A percentile compares a stretch with the other conserved stretches of the same genome.
These are phyloP conservation scores for Sphagnum tenellum DNA, from an alignment of 225 moss, liverwort and hornwort species.

Conservation along the genomic window DNA sequence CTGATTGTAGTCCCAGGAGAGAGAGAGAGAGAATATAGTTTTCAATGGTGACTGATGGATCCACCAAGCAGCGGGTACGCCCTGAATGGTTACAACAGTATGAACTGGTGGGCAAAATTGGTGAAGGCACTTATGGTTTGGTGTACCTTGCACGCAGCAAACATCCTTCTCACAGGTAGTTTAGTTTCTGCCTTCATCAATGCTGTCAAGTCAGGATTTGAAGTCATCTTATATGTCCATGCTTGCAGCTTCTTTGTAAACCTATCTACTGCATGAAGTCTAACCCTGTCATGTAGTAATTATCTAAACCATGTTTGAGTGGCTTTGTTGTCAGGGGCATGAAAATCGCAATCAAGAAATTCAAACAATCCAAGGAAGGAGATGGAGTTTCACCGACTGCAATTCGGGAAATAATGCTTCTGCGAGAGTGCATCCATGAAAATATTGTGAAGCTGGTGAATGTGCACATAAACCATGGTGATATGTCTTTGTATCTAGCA, in stretches of 20 bases:
- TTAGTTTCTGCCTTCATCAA: no score
- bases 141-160: conserved; percentile 89
- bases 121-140: conserved; percentile 94
- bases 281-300: no score
- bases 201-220: no score
- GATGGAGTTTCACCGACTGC: conserved; percentile 98
- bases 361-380: conserved; percentile 98
- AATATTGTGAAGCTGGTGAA: conserved; percentile 95
- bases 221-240: no score
- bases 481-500: conserved; percentile 93
- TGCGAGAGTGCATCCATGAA: conserved; percentile 91
- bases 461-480: conserved; percentile 93
- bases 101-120: conserved; percentile 94
- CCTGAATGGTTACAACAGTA: conserved; percentile 98
- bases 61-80: conserved; percentile 64
- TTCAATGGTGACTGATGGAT: conserved; percentile 82
- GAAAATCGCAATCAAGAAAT: conserved; percentile 93
- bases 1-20: no score
- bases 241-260: no score
- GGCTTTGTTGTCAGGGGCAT: conserved; percentile 33
- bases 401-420: conserved; percentile 93
- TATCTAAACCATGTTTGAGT: no score
- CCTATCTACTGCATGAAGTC: no score
- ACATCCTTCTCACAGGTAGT: conserved; percentile 51
- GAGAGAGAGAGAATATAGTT: no score